Conservation (phyloP, 106 monocot species). For the Apostasia shenzhenica region DNA sequence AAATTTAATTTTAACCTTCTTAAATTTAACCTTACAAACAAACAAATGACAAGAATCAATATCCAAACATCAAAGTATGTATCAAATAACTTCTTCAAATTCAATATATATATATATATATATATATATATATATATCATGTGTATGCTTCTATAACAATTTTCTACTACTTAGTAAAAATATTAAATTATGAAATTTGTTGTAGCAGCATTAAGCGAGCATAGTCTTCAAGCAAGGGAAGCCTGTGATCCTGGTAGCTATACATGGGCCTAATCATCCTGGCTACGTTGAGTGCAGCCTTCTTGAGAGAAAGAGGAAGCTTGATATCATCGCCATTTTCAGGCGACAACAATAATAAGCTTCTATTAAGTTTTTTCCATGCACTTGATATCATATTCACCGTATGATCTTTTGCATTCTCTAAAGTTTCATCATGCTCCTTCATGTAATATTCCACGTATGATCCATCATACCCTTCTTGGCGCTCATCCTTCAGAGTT, state of each 20-base stretch:
- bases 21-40: too few relatives aligned
- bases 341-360: constrained; percentile 3
- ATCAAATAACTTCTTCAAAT: too few relatives aligned
- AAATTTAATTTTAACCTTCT: too few relatives aligned
- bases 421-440: constrained; percentile 12
- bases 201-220: not conserved
- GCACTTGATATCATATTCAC: constrained; percentile 21
- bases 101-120: too few relatives aligned
- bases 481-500: constrained; percentile 27
- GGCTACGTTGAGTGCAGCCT: constrained; percentile 15
- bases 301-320: constrained; percentile 8
- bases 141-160: too few relatives aligned
- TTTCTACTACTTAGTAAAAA: too few relatives aligned
- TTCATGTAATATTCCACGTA: constrained; percentile 31
- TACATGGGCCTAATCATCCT: constrained; percentile 44
- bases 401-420: constrained; percentile 18
- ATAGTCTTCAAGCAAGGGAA: constrained; percentile 29
- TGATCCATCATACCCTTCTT: constrained; percentile 38
- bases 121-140: too few relatives aligned
- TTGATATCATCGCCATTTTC: not conserved
- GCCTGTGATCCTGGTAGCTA: constrained; percentile 19
- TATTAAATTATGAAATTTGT: too few relatives aligned
- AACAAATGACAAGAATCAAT: too few relatives aligned
- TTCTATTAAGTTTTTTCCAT: constrained; percentile 39
- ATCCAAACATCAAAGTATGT: too few relatives aligned